Base-by-base conservation (phyloP, 2,329 filamentous ascomycete species). In the Sclerotinia glacialis region DNA sequence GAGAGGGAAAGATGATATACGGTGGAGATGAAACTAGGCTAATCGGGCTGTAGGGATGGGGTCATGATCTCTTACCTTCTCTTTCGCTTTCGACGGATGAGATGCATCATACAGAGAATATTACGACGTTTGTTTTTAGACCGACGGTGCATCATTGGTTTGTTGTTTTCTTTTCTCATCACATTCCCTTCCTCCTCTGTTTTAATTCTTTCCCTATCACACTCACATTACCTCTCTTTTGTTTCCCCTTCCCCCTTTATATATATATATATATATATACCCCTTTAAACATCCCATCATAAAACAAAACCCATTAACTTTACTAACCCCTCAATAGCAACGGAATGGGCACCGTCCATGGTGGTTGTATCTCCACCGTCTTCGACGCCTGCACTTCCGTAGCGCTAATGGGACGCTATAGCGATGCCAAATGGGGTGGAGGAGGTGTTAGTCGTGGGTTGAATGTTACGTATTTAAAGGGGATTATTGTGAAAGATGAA, bases 361-460 rank as follows among this genome's bases (percentile, higher is more conserved):
- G 55, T 23, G 55, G 55, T 5, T 58, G 34, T n/a, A 58, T 58
- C 34, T n/a, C 55, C 21, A 58, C 55, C 37, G 34, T 58, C 34
- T 58, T 58, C 55, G 55, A 58, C n/a, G 55, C 23, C 31, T 40
- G 34, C n/a, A 58, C 55, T 9, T 37, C 28, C 14, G 34, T 58
- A 1, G 55, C 55, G 1, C n/a, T 58, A 3, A 42, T 58, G 34
- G 34, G 55, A 3, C 16, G 34, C 5, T 58, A 40, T 11, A 58
- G 55, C 1, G 34, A 18, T 18, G 34, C 26, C 8, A 44, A 40
- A 44, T 58, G 55, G 55, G 34, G 40, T 1, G n/a, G 34, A 12
- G 55, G 55, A 18, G 55, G 55, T 12, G 55, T 58, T 1, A 58
- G 34, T 58, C 16, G 55, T 8, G 55, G 37, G 16, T 44, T 58